Conservation (phyloP, 768 basidiomycete species). For the Tylopilus sp. region DNA sequence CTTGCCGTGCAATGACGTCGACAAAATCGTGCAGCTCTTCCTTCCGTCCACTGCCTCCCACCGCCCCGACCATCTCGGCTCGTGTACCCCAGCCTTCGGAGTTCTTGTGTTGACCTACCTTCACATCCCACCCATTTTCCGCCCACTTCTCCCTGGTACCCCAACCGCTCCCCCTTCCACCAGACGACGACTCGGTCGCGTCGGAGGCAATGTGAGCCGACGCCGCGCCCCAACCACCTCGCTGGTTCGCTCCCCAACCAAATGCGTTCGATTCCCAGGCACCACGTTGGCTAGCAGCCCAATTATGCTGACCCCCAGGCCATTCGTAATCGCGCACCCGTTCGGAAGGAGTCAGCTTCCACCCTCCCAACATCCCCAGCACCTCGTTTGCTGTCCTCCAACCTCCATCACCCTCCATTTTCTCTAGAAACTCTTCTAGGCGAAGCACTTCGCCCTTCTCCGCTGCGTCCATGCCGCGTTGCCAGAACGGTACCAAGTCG, state of each 20-base stretch:
- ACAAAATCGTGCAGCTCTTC: slow-evolving; percentile 38
- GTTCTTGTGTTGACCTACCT: not conserved
- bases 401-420: slow-evolving; percentile 35
- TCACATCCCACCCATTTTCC: not conserved
- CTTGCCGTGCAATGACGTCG: slow-evolving; percentile 42
- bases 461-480: slow-evolving; percentile 45
- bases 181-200: slow-evolving; percentile 19
- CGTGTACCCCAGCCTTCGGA: slow-evolving; percentile 1
- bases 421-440: slow-evolving; percentile 45
- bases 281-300: slow-evolving; percentile 6
- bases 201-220: slow-evolving; percentile 15
- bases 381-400: slow-evolving; percentile 30
- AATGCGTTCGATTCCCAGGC: slow-evolving; percentile 6
- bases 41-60: not conserved
- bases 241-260: slow-evolving; percentile 1
- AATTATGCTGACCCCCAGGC: slow-evolving; percentile 15
- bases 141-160: slow-evolving; percentile 17
- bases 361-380: slow-evolving; percentile 28
- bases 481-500: slow-evolving; percentile 56
- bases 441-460: slow-evolving; percentile 41
- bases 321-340: slow-evolving; percentile 6
- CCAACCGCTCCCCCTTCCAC: slow-evolving; percentile 16
- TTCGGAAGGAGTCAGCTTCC: slow-evolving; percentile 11
- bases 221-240: slow-evolving; percentile 12
- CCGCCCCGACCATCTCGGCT: not conserved